Base-by-base conservation (phyloP, 345 rosid genomes). In the Acer yangbiense region DNA sequence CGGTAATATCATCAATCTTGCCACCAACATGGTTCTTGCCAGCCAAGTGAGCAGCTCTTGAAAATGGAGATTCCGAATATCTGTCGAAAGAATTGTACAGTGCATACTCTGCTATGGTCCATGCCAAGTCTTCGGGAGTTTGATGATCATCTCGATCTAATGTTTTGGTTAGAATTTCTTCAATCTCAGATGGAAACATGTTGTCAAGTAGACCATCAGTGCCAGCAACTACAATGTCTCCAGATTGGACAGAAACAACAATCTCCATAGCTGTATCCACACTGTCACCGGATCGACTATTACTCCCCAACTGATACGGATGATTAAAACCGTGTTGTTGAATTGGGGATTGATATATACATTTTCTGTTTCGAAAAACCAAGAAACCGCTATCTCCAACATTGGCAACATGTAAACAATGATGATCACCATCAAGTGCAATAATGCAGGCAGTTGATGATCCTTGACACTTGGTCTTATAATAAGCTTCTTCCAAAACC, bases 121-220 rank as follows among this genome's bases (percentile, higher is more conserved):
- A 39, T 7, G 80, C 84, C 5, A 81, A 55, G 0, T 32, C 9
- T 20, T 63, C 52, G 0, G 52, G 69, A 44, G 9, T 20, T 5
- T 11, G 4, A 21, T 46, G 50, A 9, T 46, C 50, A 46, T 46
- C 13, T 8, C 2, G 18, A 17, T 54, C 73, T 35, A 23, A 52
- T 4, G 21, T 13, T 12, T 14, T 11, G 3, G 17, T 9, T 48
- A 83, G 32, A 18, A 80, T 73, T 17, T 29, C 44, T 63, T 29
- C 35, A 29, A 29, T 29, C 35, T 29, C 35, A 29, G 35, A 29
- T 29, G 35, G 35, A 29, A 29, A 77, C 23, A 80, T 11, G 23
- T 83, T 80, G 57, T 83, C 86, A 0, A 83, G 9, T 69, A 80
- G 50, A 4, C 86, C 83, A 52, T 83, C 86, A 1, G 79, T 69